phyloP scores from a whole-genome alignment of 2,329 filamentous ascomycete species.

The Didymella segeticola region DNA sequence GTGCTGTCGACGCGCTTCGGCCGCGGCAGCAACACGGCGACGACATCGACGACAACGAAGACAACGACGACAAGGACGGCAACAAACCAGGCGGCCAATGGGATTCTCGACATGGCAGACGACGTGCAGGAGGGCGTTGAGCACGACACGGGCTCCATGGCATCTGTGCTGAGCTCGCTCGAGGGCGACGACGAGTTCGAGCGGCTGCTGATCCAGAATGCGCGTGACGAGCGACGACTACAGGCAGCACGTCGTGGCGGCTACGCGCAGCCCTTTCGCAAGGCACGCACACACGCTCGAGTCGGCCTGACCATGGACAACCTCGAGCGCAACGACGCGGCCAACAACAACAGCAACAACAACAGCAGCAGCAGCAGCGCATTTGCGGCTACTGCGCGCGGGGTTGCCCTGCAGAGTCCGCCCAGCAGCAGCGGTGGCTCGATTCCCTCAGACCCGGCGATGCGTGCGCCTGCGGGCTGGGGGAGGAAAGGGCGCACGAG shows the following conservation, averaged over 20 bases:
- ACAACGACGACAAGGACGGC: slow-evolving; percentile 20
- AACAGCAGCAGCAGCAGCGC: slow-evolving; percentile 3
- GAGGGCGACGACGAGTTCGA: slow-evolving; percentile 56
- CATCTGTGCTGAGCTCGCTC: slow-evolving; percentile 47
- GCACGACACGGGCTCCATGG: slow-evolving; percentile 30
- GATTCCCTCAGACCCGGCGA: slow-evolving; percentile 50
- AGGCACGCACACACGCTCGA: slow-evolving; percentile 50
- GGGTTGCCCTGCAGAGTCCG: slow-evolving; percentile 34
- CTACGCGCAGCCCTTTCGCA: slow-evolving; percentile 51
- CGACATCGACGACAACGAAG: slow-evolving; percentile 11
- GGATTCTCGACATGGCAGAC: slow-evolving; percentile 29
- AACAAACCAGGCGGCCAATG: slow-evolving; percentile 24
- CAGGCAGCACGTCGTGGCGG: slow-evolving; percentile 44
- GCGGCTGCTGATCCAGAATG: slow-evolving; percentile 52
- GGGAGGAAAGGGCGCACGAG: slow-evolving; percentile 53
- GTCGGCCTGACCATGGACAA: slow-evolving; percentile 53
- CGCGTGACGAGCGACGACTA: slow-evolving; percentile 51
- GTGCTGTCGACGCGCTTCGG: slow-evolving; percentile 32
- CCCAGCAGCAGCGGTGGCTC: slow-evolving; percentile 48
- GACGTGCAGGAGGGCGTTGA: slow-evolving; percentile 34
- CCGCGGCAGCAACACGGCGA: slow-evolving; percentile 23
- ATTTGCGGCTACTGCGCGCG: slow-evolving; percentile 20
- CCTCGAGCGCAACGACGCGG: slow-evolving; percentile 48
- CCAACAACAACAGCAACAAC: slow-evolving; percentile 14
- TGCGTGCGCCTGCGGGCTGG: slow-evolving; percentile 56